These are phyloP conservation scores for Salix udensis DNA, from an alignment of 345 rosid genomes.

Conservation along the genomic window DNA sequence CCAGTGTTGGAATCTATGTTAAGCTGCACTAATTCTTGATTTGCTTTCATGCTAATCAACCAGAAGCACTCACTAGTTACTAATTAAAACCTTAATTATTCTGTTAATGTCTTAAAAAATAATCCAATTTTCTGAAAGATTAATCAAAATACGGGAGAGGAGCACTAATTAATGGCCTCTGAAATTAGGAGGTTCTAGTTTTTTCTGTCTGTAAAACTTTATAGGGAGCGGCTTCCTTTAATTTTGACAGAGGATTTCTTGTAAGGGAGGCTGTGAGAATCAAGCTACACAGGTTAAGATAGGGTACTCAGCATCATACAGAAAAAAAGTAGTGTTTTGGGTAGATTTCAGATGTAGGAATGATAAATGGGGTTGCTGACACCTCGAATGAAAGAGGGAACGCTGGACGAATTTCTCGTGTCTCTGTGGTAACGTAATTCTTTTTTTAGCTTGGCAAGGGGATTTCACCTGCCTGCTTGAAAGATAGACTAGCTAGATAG, in stretches of 20 bases:
- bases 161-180: not conserved
- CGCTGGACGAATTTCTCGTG: not conserved
- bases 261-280: not conserved
- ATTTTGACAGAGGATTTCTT: no score
- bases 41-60: not conserved
- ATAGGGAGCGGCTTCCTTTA: not conserved
- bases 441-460: not conserved
- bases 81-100: not conserved
- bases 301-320: not conserved
- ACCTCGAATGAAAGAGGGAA: not conserved
- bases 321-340: not conserved
- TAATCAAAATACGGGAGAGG: not conserved
- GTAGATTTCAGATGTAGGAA: not conserved
- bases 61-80: not conserved
- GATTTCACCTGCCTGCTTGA: not conserved
- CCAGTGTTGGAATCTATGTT: not conserved
- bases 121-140: not conserved
- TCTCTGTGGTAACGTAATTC: not conserved
- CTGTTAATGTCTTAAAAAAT: no score
- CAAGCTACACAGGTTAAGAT: not conserved
- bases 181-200: not conserved
- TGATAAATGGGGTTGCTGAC: not conserved
- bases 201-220: not conserved
- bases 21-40: not conserved
- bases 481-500: not conserved